Evolutionary conservation across 2,329 filamentous ascomycete genomes (phyloP).

Genomic region (Hypoxylon sp.): DNA sequence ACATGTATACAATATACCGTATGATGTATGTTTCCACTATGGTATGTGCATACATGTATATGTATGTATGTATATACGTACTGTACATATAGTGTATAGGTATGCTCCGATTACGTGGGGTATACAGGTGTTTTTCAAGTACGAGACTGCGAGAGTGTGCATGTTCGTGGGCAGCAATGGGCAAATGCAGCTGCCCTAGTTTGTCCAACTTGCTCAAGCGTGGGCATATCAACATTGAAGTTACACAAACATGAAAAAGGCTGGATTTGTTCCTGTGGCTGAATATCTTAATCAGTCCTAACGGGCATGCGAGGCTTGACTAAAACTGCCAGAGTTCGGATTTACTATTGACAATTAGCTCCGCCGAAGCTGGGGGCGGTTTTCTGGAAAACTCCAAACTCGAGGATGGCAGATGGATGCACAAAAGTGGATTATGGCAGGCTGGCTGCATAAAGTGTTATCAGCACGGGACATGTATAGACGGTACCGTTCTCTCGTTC

Average conservation of each 20-base stretch:
- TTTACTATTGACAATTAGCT: constrained; percentile 2
- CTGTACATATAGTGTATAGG: constrained; percentile 3
- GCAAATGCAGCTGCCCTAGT: constrained; percentile 37
- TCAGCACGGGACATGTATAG: constrained; percentile 35
- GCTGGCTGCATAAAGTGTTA: constrained; percentile 41
- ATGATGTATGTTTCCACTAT: too few relatives aligned
- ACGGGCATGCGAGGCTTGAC: constrained; percentile 22
- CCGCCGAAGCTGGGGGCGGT: constrained; percentile 30
- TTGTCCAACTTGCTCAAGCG: constrained; percentile 15
- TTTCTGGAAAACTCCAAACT: constrained; percentile 46
- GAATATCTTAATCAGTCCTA: neutral
- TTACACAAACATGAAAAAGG: constrained; percentile 23
- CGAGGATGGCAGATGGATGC: constrained; percentile 36
- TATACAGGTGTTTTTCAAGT: constrained; percentile 12
- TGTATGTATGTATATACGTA: constrained; percentile 20
- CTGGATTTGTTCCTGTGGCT: constrained; percentile 16
- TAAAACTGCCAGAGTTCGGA: neutral
- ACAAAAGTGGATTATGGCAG: constrained; percentile 34
- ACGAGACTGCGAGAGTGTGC: constrained; percentile 13
- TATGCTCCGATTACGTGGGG: constrained; percentile 14
- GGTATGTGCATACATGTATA: constrained; percentile 15
- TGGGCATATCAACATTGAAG: constrained; percentile 17
- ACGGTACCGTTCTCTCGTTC: constrained; percentile 20
- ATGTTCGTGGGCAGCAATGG: constrained; percentile 27
- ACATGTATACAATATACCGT: too few relatives aligned